A percentile compares a stretch with the other conserved stretches of the same genome.
These are phyloP conservation scores for Diaporthe eres DNA, from an alignment of 2,329 filamentous ascomycete genomes.

Conservation along the genomic window DNA sequence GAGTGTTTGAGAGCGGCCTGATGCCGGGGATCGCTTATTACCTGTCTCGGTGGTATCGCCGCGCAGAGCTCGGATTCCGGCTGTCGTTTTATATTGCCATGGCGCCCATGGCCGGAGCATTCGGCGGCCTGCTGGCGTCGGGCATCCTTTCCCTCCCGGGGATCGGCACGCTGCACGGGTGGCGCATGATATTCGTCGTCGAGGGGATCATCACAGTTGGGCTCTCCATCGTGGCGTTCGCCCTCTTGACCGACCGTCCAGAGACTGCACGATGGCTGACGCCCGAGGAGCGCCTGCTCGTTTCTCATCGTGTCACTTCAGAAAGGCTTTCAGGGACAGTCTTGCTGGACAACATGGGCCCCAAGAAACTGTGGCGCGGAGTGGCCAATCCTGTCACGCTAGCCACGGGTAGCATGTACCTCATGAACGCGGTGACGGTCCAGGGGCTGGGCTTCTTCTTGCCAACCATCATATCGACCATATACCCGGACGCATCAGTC, in stretches of 20 bases:
- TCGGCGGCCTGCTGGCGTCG: slow-evolving; percentile 73
- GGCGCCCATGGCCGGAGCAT: slow-evolving; percentile 74
- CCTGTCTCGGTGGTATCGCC: slow-evolving; percentile 73
- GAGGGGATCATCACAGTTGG: slow-evolving; percentile 73
- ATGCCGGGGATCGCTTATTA: slow-evolving; percentile 76
- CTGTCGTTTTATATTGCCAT: slow-evolving; percentile 75
- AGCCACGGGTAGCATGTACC: slow-evolving; percentile 69
- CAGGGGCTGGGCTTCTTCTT: slow-evolving; percentile 80
- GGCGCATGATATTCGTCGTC: slow-evolving; percentile 82
- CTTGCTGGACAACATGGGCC: slow-evolving; percentile 66
- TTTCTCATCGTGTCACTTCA: slow-evolving; percentile 73
- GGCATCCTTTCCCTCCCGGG: slow-evolving; percentile 72
- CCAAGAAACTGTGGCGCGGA: slow-evolving; percentile 69
- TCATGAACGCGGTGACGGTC: slow-evolving; percentile 79
- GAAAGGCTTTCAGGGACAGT: slow-evolving; percentile 71
- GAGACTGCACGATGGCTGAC: slow-evolving; percentile 76
- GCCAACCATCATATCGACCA: slow-evolving; percentile 78
- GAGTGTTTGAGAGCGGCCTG: slow-evolving; percentile 75
- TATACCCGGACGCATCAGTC: slow-evolving; percentile 71
- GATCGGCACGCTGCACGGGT: slow-evolving; percentile 69
- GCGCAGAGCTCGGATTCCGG: slow-evolving; percentile 72
- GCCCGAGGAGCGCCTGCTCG: slow-evolving; percentile 73
- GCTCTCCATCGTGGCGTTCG: slow-evolving; percentile 69
- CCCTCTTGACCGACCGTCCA: slow-evolving; percentile 76
- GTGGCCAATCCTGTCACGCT: slow-evolving; percentile 72